A percentile compares a stretch with the other conserved stretches of the same genome.
Evolutionary conservation across 2,329 filamentous ascomycete genomes (phyloP).

Genomic region (Apiospora koreana): DNA sequence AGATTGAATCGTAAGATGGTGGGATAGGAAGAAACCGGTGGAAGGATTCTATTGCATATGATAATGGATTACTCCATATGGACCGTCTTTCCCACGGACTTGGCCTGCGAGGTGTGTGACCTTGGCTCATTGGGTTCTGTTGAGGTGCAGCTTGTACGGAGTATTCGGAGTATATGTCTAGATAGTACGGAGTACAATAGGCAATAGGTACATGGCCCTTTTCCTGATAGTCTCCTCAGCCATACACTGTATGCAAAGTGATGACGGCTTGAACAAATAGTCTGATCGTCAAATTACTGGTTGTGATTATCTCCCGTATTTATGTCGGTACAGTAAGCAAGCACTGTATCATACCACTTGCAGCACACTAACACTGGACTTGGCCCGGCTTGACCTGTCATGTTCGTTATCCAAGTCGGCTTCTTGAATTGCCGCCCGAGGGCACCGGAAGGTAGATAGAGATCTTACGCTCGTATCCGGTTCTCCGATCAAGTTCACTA

Average conservation of each 20-base stretch:
- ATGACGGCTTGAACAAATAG: background rate
- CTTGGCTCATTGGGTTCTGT: background rate
- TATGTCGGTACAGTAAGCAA: background rate
- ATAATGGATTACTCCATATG: background rate
- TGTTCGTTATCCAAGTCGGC: background rate
- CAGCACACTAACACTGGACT: background rate
- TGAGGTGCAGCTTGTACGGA: background rate
- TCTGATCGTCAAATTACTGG: background rate
- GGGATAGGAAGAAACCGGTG: background rate
- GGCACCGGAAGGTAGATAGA: background rate
- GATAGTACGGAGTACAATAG: too few species aligned
- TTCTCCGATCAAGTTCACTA: background rate
- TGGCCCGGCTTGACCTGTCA: background rate
- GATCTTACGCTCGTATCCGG: background rate
- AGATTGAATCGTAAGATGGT: background rate
- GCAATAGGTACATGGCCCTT: background rate
- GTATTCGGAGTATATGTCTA: background rate
- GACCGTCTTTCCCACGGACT: background rate
- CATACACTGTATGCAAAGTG: background rate
- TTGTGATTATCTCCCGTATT: background rate
- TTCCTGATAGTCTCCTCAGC: background rate
- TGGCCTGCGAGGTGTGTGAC: background rate
- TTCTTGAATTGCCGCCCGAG: background rate
- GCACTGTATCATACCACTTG: slow-evolving; percentile 2
- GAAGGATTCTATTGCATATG: background rate